Conservation (phyloP, 2,329 filamentous ascomycete genomes). For the Hypoxylon sp. region DNA sequence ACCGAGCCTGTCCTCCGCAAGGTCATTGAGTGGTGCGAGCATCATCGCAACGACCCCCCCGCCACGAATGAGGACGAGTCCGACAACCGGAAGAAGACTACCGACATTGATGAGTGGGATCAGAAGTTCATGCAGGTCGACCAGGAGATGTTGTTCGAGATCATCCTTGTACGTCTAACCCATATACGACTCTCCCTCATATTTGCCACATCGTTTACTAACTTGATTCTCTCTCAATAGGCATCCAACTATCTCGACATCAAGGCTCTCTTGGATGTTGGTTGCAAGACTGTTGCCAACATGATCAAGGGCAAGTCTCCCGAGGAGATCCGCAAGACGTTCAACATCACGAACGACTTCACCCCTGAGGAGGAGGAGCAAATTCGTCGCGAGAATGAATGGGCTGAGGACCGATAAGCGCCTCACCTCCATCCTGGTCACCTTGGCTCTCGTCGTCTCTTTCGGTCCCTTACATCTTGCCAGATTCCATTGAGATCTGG, state of each 20-base stretch:
- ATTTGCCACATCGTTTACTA: conserved; percentile 38
- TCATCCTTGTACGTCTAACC: conserved; percentile 83
- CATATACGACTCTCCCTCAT: background rate
- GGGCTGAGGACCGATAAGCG: conserved; percentile 84
- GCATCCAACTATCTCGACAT: conserved; percentile 99
- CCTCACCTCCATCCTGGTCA: background rate
- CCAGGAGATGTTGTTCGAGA: conserved; percentile 99
- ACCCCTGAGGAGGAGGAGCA: conserved; percentile 99
- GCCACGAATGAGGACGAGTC: conserved; percentile 88
- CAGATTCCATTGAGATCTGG: background rate
- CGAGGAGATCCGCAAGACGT: conserved; percentile 99
- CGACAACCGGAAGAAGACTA: conserved; percentile 97
- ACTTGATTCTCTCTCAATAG: conserved; percentile 60
- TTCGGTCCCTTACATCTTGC: background rate
- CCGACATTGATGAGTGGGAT: conserved; percentile 99
- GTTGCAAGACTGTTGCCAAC: conserved; percentile 99
- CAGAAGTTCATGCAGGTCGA: conserved; percentile 99
- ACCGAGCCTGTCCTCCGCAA: conserved; percentile 95
- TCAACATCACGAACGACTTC: conserved; percentile 99
- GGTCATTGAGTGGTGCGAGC: conserved; percentile 97
- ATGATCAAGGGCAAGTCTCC: conserved; percentile 99
- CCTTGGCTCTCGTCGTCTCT: background rate
- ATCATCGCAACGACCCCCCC: conserved; percentile 92
- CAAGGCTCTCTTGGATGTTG: conserved; percentile 96
- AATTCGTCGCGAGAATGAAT: conserved; percentile 92